phyloP scores from a whole-genome alignment of 768 basidiomycete species.

The Dioszegia aurantiaca region DNA sequence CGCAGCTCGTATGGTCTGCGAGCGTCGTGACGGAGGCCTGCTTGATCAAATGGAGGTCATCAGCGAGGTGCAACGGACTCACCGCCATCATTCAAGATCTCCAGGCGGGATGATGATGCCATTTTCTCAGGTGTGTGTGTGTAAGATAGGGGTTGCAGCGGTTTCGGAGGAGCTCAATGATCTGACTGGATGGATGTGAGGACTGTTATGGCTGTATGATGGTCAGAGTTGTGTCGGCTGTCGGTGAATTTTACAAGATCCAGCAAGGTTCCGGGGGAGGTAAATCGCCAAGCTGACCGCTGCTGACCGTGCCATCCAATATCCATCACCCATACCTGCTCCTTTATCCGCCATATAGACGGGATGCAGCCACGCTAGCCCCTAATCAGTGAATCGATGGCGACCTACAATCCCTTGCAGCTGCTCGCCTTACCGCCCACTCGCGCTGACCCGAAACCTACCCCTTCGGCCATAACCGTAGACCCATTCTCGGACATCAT shows the following conservation, averaged over 20 bases:
- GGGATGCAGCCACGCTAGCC: neutral
- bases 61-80: constrained; percentile 17
- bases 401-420: constrained; percentile 48
- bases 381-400: constrained; percentile 7
- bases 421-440: constrained; percentile 45
- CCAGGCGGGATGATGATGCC: constrained; percentile 39
- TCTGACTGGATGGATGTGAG: too few relatives aligned
- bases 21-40: constrained; percentile 78
- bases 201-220: too few relatives aligned
- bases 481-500: constrained; percentile 87
- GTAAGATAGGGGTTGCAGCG: neutral
- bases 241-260: too few relatives aligned
- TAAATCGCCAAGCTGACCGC: neutral
- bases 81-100: constrained; percentile 51
- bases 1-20: constrained; percentile 89
- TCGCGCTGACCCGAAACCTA: constrained; percentile 52
- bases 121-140: neutral
- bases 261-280: constrained; percentile 9
- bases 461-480: constrained; percentile 71
- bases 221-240: too few relatives aligned
- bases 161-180: too few relatives aligned
- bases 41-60: neutral
- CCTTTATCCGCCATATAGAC: constrained; percentile 2
- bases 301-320: neutral
- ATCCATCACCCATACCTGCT: neutral